Conservation (phyloP, 139 green algal species). For the Gonium pectorale region DNA sequence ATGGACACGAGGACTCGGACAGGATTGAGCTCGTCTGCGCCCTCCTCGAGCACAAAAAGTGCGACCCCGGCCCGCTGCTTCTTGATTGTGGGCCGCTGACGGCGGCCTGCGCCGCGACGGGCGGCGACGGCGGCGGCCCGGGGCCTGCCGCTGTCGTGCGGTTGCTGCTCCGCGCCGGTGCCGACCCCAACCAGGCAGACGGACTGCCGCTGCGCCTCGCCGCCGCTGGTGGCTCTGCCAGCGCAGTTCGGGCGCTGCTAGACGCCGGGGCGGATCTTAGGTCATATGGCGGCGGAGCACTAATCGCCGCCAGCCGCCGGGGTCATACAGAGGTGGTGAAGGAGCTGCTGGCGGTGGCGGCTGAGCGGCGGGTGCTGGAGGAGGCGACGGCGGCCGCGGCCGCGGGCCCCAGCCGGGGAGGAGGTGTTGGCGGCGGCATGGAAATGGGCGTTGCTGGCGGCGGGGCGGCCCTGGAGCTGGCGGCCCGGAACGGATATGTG, state of each 20-base stretch:
- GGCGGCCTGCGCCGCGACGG: background rate
- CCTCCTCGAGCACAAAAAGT: background rate
- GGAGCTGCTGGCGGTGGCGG: background rate
- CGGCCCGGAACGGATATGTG: too few relatives aligned
- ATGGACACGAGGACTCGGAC: background rate
- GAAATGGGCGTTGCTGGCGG: too few relatives aligned
- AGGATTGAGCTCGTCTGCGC: background rate
- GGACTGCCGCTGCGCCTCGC: slow-evolving; percentile 22
- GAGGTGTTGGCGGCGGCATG: too few relatives aligned
- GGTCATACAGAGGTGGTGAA: background rate
- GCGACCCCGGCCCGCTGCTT: background rate
- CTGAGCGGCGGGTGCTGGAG: too few relatives aligned
- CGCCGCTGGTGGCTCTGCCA: background rate
- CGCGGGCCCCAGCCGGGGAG: too few relatives aligned
- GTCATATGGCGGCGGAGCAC: background rate
- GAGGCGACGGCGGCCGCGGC: too few relatives aligned
- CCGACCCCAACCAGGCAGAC: background rate
- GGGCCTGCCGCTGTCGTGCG: background rate
- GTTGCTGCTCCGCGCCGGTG: background rate
- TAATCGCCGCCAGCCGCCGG: slow-evolving; percentile 3
- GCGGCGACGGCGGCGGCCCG: background rate
- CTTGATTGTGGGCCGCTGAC: background rate
- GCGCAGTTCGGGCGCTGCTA: slow-evolving; percentile 16
- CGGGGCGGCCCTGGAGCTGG: too few relatives aligned
- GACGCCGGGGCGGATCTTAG: background rate